Conservation (phyloP, 2,329 filamentous ascomycete species). For the Neopestalotiopsis clavispora region DNA sequence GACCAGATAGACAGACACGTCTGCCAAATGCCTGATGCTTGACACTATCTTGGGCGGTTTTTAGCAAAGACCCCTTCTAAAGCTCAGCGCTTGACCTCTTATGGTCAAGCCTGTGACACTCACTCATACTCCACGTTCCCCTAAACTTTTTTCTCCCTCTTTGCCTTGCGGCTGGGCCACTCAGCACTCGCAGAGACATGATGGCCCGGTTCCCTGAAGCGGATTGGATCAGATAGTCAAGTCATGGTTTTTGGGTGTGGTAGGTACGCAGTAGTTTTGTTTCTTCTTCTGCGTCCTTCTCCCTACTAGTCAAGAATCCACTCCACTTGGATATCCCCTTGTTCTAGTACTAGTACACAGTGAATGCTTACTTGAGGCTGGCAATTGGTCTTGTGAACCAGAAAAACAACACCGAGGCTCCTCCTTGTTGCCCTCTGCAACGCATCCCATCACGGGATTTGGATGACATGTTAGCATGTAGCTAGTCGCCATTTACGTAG, state of each 20-base stretch:
- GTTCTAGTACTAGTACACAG: not conserved
- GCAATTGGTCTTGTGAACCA: not conserved
- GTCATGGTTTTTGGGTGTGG: too few relatives aligned
- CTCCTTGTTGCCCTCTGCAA: not conserved
- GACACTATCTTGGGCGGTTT: not conserved
- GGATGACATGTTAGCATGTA: too few relatives aligned
- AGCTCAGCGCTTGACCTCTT: slow-evolving; percentile 3
- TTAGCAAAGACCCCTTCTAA: not conserved
- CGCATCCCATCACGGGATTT: too few relatives aligned
- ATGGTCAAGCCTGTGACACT: slow-evolving; percentile 4
- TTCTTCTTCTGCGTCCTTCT: not conserved
- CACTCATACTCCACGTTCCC: slow-evolving; percentile 12
- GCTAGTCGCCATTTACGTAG: too few relatives aligned
- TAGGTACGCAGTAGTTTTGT: not conserved
- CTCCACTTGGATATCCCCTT: not conserved
- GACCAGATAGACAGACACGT: not conserved
- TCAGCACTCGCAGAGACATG: not conserved
- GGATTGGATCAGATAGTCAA: not conserved
- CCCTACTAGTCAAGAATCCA: not conserved
- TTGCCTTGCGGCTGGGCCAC: slow-evolving; percentile 1
- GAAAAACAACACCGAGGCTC: not conserved
- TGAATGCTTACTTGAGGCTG: not conserved
- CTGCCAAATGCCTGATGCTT: not conserved
- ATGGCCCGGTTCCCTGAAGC: not conserved
- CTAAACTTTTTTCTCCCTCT: slow-evolving; percentile 12